Percentiles rank a stretch among this genome's conserved stretches.
Conservation (phyloP, 208 protist genomes). For the Acanthamoeba castellanii region DNA sequence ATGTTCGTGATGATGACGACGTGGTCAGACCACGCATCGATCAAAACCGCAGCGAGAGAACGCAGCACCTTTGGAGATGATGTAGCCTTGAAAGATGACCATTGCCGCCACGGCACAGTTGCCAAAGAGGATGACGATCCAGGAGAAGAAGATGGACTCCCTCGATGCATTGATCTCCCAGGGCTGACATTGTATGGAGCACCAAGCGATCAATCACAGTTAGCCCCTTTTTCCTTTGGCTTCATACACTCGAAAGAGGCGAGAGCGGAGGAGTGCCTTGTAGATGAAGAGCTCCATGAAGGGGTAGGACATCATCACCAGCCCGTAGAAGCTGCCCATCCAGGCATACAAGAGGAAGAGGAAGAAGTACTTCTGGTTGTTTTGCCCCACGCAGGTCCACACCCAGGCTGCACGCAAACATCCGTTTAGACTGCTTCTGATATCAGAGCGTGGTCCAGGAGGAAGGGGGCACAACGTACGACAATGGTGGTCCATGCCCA, state of each 20-base stretch:
- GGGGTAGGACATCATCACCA: constrained; percentile 8
- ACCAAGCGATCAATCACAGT: no score
- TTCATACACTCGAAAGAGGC: no score
- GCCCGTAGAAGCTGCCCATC: constrained; percentile 5
- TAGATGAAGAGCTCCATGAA: not conserved
- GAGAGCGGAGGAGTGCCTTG: not conserved
- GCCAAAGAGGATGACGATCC: not conserved
- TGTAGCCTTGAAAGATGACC: not conserved
- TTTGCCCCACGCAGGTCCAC: constrained; percentile 8
- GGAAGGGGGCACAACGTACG: not conserved
- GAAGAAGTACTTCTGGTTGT: constrained; percentile 45
- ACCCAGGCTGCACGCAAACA: constrained; percentile 4
- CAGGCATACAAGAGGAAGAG: not conserved
- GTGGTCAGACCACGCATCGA: not conserved
- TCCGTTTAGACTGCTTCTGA: no score
- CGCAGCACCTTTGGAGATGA: not conserved
- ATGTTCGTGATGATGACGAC: no score
- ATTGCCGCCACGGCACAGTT: not conserved
- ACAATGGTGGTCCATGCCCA: constrained; percentile 3
- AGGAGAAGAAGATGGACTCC: constrained; percentile 16
- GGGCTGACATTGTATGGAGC: not conserved
- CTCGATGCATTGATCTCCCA: not conserved
- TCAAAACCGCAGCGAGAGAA: not conserved
- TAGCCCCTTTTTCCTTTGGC: no score
- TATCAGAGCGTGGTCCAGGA: no score